Percentiles rank a stretch among this genome's conserved stretches.
Evolutionary conservation across 768 basidiomycete genomes (phyloP).

Genomic region (Tylopilus felleus): DNA sequence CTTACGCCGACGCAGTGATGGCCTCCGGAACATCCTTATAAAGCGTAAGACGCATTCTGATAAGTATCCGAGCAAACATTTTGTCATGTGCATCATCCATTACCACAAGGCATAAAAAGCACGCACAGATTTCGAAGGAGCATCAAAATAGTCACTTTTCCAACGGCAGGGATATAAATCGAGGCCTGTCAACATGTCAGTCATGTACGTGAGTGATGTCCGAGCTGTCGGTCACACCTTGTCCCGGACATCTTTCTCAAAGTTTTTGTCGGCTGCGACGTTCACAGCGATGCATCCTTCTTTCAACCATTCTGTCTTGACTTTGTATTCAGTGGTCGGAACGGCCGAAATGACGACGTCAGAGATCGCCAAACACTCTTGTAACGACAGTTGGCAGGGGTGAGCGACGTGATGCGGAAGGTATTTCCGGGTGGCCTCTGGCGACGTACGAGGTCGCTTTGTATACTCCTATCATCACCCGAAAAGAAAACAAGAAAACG

Average conservation of each 20-base stretch:
- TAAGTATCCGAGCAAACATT: not conserved
- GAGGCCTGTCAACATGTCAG: slow-evolving; percentile 53
- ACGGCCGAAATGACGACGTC: slow-evolving; percentile 97
- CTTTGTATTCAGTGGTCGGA: slow-evolving; percentile 78
- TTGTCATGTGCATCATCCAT: slow-evolving; percentile 5
- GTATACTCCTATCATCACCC: slow-evolving; percentile 75
- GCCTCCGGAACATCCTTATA: slow-evolving; percentile 19
- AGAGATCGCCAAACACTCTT: slow-evolving; percentile 77
- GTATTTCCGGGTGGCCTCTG: slow-evolving; percentile 51
- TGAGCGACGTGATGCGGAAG: slow-evolving; percentile 83
- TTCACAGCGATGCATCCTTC: slow-evolving; percentile 94
- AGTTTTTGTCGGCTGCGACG: slow-evolving; percentile 94
- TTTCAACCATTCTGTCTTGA: slow-evolving; percentile 86
- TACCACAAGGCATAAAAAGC: not conserved
- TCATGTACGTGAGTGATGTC: slow-evolving; percentile 10
- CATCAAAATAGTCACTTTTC: slow-evolving; percentile 97
- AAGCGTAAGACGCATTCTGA: slow-evolving; percentile 28
- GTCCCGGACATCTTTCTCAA: slow-evolving; percentile 87
- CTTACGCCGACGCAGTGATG: slow-evolving; percentile 8
- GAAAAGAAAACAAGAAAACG: not conserved
- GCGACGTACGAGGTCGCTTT: slow-evolving; percentile 64
- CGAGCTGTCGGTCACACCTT: slow-evolving; percentile 53
- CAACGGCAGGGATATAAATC: slow-evolving; percentile 93
- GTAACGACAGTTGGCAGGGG: slow-evolving; percentile 61
- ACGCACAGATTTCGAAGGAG: slow-evolving; percentile 91